Evolutionary conservation across 768 basidiomycete genomes (phyloP).

Genomic region (Candolleomyces efflorescens): DNA sequence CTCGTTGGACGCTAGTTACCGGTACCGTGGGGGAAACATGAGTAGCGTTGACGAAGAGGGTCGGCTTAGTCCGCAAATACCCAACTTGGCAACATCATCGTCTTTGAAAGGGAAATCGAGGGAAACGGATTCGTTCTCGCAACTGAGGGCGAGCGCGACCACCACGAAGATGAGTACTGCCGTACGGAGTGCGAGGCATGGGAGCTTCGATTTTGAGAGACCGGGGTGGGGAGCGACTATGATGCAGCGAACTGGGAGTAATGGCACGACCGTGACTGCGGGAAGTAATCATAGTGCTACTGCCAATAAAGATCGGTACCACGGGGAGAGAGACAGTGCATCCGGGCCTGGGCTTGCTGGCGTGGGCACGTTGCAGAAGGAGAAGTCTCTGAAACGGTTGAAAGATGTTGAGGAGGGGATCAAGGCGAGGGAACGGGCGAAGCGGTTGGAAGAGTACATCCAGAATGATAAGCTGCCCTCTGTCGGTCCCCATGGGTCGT

Average conservation of each 20-base stretch:
- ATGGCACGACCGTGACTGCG: conserved; percentile 28
- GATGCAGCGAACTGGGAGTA: conserved; percentile 45
- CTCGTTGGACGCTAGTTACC: conserved; percentile 34
- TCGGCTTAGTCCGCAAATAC: conserved; percentile 8
- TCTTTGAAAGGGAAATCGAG: conserved; percentile 22
- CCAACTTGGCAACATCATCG: conserved; percentile 4
- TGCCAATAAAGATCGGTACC: conserved; percentile 22
- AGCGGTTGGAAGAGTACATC: conserved; percentile 11
- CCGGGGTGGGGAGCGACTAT: conserved; percentile 42
- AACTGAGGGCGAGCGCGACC: conserved; percentile 9
- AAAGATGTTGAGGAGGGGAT: conserved; percentile 34
- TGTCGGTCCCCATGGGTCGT: conserved; percentile 8
- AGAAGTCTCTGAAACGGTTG: conserved; percentile 33
- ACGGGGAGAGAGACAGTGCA: conserved; percentile 29
- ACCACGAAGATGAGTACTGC: conserved; percentile 26
- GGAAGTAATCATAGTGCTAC: conserved; percentile 28
- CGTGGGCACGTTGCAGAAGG: conserved; percentile 41
- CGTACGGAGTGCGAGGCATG: conserved; percentile 53
- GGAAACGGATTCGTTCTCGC: conserved; percentile 18
- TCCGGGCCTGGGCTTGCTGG: conserved; percentile 41
- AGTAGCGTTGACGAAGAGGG: conserved; percentile 34
- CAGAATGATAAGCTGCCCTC: conserved; percentile 11
- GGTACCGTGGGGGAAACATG: conserved; percentile 30
- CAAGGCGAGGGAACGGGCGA: conserved; percentile 18
- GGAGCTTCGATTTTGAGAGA: conserved; percentile 75